These are phyloP conservation scores for Exophiala spinifera DNA, from an alignment of 2,329 filamentous ascomycete species.

Conservation along the genomic window DNA sequence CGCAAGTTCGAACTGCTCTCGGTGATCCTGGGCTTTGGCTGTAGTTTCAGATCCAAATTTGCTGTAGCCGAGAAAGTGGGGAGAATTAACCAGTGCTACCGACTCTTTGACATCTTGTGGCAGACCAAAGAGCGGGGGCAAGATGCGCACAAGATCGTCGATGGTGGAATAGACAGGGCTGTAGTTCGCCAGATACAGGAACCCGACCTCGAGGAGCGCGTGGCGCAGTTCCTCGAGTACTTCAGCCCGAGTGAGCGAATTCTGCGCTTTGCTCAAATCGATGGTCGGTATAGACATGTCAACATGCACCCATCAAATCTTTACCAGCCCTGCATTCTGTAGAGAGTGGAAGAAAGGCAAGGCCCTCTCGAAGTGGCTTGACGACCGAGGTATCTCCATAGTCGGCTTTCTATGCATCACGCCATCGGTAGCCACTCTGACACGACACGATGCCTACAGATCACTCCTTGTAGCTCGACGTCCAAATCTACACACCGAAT, in stretches of 20 bases:
- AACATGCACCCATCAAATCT: no score
- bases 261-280: slow-evolving; percentile 33
- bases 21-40: slow-evolving; percentile 49
- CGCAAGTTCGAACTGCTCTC: slow-evolving; percentile 58
- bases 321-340: no score
- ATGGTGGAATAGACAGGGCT: slow-evolving; percentile 23
- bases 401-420: no score
- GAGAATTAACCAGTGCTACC: slow-evolving; percentile 46
- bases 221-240: slow-evolving; percentile 22
- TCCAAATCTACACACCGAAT: no score
- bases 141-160: slow-evolving; percentile 18
- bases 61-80: slow-evolving; percentile 61
- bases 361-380: no score
- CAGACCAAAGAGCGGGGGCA: slow-evolving; percentile 27
- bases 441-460: no score
- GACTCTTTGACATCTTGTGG: slow-evolving; percentile 24
- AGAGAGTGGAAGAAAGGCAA: no score
- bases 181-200: slow-evolving; percentile 32
- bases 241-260: slow-evolving; percentile 6
- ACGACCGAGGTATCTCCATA: no score
- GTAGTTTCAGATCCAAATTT: slow-evolving; percentile 56
- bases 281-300: slow-evolving; percentile 34
- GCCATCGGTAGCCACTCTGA: no score
- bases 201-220: slow-evolving; percentile 29
- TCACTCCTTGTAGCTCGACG: no score